Evolutionary conservation across 257 asterid species (phyloP).

Genomic region (Marsdenia floribunda): DNA sequence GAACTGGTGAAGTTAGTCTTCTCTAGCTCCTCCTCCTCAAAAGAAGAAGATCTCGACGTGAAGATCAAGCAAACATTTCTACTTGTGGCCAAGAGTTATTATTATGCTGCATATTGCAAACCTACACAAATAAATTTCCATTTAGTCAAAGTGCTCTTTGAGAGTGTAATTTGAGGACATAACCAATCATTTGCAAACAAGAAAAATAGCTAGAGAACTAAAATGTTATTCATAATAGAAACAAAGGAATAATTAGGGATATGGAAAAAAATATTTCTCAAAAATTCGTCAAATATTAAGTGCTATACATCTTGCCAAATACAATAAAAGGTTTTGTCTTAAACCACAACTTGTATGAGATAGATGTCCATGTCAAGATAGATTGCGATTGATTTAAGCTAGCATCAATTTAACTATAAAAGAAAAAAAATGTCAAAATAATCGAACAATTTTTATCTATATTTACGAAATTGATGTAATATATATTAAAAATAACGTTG

Average conservation of each 20-base stretch:
- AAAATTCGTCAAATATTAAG: too few species aligned
- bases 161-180: slow-evolving; percentile 34
- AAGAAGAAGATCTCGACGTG: slow-evolving; percentile 25
- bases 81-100: slow-evolving; percentile 51
- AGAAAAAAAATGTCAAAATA: too few species aligned
- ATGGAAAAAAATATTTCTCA: neutral
- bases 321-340: neutral
- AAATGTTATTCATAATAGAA: too few species aligned
- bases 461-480: too few species aligned
- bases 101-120: slow-evolving; percentile 51
- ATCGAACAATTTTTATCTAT: too few species aligned
- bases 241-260: neutral
- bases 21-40: slow-evolving; percentile 15
- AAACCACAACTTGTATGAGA: too few species aligned
- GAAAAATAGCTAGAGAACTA: neutral
- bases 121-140: slow-evolving; percentile 47
- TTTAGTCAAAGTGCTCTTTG: slow-evolving; percentile 65
- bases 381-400: too few species aligned
- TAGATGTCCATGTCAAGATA: too few species aligned
- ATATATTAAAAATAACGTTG: too few species aligned
- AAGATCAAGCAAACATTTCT: slow-evolving; percentile 52
- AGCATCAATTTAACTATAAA: too few species aligned
- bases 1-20: slow-evolving; percentile 47
- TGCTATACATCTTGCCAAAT: too few species aligned
- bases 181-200: neutral